Base-by-base conservation (phyloP, 148 eudicot species). In the Rhododendron molle region DNA sequence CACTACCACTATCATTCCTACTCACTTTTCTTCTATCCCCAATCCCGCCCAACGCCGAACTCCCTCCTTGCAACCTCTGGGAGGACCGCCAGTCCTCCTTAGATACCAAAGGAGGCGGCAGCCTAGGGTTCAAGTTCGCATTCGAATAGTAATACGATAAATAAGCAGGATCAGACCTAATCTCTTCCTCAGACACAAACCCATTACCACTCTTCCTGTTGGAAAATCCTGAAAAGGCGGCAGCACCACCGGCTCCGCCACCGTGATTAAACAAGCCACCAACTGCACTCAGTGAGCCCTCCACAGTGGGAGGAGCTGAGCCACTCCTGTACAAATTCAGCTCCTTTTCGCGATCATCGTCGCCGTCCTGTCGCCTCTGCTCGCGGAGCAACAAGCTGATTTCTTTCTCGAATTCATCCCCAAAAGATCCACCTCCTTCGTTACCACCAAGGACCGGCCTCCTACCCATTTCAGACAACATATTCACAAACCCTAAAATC, bases 291-390 rank as follows among this genome's bases (percentile, higher is more conserved):
- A 94, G 76, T 18, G 99, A 97, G n/a, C 99, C 99, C 92, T 95
- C 98, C 7, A 97, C 95, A 44, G 99, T 97, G 2, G 99, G 99
- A 77, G 99, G 99, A 81, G 99, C 99, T 28, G 99, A 97, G 47
- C 99, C 99, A 89, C 99, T 97, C 80, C 99, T 89, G 76, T 87
- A 95, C 77, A 94, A 85, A 88, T 93, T 95, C 36, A 95, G 88
- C 91, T 95, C 99, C 71, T 90, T 91, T 89, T 95, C 98, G 30
- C 86, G 89, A 88, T 93, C 98, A 88, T 92, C 94, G 36, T 85
- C 88, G 1, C 91, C 93, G 32, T 89, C 93, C 80, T 91, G 94
- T 84, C 93, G 96, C 3, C 92, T 87, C 82, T 91, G 94, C 85
- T 94, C 98, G 1, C 92, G 94, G 30, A 97, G 92, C 90, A 95